Evolutionary conservation across 1,139 yeast genomes (phyloP).

Genomic region (Geotrichum histeridarum): DNA sequence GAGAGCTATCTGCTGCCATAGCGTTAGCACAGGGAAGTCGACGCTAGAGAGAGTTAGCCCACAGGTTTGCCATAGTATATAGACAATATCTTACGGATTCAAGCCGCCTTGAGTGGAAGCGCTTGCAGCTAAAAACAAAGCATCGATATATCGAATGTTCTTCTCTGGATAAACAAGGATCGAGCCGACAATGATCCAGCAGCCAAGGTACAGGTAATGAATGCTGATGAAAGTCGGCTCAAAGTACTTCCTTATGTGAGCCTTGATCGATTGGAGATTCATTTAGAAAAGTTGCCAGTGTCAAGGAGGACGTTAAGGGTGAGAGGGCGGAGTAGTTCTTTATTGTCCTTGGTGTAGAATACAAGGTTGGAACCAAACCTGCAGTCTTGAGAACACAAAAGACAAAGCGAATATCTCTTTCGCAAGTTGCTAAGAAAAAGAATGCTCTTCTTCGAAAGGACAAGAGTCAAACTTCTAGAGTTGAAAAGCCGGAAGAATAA

Average conservation of each 20-base stretch:
- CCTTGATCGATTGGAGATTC: not conserved
- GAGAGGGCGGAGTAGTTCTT: not conserved
- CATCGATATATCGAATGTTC: constrained; percentile 67
- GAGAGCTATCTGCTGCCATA: constrained; percentile 67
- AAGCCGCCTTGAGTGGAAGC: constrained; percentile 89
- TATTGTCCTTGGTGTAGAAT: no score
- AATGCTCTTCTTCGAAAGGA: no score
- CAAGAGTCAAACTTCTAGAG: no score
- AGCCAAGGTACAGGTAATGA: constrained; percentile 14
- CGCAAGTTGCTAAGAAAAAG: no score
- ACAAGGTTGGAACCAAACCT: no score
- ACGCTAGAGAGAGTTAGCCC: constrained; percentile 30
- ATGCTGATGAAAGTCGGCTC: constrained; percentile 8
- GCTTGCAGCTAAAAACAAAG: constrained; percentile 69
- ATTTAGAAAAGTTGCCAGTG: not conserved
- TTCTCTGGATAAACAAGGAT: constrained; percentile 69
- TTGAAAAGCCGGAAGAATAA: no score
- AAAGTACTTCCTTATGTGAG: not conserved
- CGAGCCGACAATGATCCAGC: constrained; percentile 51
- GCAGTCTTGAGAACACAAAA: no score
- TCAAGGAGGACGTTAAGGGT: not conserved
- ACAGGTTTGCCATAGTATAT: not conserved
- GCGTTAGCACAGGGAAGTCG: constrained; percentile 52
- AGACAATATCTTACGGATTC: constrained; percentile 37
- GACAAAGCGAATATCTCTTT: no score